A percentile compares a stretch with the other conserved stretches of the same genome.
Conservation (phyloP, 169 alveolate species). For the Plasmodium ovale region DNA sequence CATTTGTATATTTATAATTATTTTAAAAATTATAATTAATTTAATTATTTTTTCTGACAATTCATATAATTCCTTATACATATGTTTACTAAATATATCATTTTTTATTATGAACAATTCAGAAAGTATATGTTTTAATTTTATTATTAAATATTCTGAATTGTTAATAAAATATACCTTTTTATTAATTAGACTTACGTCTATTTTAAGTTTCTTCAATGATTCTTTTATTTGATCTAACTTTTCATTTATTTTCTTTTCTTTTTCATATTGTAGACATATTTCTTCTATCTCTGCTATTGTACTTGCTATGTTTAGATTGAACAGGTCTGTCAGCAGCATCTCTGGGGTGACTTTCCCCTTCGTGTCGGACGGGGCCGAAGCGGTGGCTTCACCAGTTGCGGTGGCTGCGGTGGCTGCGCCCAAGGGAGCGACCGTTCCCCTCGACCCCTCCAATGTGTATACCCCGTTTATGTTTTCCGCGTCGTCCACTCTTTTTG, state of each 20-base stretch:
- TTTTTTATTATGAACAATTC: constrained; percentile 6
- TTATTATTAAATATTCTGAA: not conserved
- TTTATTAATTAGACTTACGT: constrained; percentile 31
- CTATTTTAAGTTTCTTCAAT: constrained; percentile 35
- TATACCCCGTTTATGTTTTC: not conserved
- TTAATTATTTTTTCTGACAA: constrained; percentile 3
- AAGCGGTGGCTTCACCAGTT: too few relatives aligned
- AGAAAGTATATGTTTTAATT: constrained; percentile 5
- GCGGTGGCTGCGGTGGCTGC: too few relatives aligned
- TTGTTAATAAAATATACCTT: constrained; percentile 41
- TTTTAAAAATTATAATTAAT: not conserved
- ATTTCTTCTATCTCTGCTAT: constrained; percentile 8
- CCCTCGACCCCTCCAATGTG: too few relatives aligned
- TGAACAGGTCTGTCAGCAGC: constrained; percentile 1
- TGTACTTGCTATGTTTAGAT: not conserved
- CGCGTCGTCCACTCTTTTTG: not conserved
- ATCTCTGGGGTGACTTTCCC: not conserved
- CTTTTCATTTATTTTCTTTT: constrained; percentile 29
- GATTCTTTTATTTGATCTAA: not conserved
- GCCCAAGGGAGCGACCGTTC: too few relatives aligned
- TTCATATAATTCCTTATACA: constrained; percentile 13
- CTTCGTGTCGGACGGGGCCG: too few relatives aligned
- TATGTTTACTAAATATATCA: constrained; percentile 26
- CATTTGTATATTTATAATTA: constrained; percentile 10
- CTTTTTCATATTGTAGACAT: constrained; percentile 40